A percentile compares a stretch with the other conserved stretches of the same genome.
Evolutionary conservation across 2,329 filamentous ascomycete species (phyloP).

Genomic region (Talaromyces sp.): DNA sequence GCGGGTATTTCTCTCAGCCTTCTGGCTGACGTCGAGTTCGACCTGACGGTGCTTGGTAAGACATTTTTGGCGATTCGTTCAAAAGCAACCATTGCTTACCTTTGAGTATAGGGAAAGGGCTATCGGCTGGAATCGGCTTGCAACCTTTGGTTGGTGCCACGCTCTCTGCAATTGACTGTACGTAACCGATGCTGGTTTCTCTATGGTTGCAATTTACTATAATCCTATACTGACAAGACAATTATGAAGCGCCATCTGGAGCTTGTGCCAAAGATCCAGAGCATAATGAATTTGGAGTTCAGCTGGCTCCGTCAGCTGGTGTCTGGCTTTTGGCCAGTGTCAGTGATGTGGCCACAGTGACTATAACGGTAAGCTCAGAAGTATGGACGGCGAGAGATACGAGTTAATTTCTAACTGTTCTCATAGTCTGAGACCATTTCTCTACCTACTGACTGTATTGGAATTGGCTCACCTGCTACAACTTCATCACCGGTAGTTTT

Average conservation of each 20-base stretch:
- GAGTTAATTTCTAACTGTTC: background rate
- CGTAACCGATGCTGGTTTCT: background rate
- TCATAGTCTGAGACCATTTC: slow-evolving; percentile 11
- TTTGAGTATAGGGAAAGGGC: slow-evolving; percentile 1
- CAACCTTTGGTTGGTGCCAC: slow-evolving; percentile 6
- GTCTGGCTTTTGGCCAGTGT: slow-evolving; percentile 2
- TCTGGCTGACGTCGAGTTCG: slow-evolving; percentile 12
- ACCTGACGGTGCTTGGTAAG: slow-evolving; percentile 11
- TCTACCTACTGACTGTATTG: slow-evolving; percentile 11
- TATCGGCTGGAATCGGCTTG: slow-evolving; percentile 13
- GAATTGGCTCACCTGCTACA: slow-evolving; percentile 10
- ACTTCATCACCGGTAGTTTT: background rate
- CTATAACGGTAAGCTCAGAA: slow-evolving; percentile 8
- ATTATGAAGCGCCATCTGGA: slow-evolving; percentile 6
- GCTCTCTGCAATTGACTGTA: slow-evolving; percentile 14
- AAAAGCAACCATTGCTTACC: background rate
- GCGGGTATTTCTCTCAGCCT: slow-evolving; percentile 11
- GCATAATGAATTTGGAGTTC: slow-evolving; percentile 10
- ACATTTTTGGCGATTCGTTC: background rate
- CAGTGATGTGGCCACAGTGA: slow-evolving; percentile 4
- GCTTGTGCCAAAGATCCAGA: slow-evolving; percentile 10
- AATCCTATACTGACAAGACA: slow-evolving; percentile 4
- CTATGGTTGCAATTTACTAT: background rate
- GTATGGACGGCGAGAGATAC: background rate
- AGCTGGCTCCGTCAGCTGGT: slow-evolving; percentile 11